Evolutionary conservation across 371 early-diverging fungal genomes (phyloP), one percentile per base, ranked within the genome.

Genomic region (Rhizopus delemar): DNA sequence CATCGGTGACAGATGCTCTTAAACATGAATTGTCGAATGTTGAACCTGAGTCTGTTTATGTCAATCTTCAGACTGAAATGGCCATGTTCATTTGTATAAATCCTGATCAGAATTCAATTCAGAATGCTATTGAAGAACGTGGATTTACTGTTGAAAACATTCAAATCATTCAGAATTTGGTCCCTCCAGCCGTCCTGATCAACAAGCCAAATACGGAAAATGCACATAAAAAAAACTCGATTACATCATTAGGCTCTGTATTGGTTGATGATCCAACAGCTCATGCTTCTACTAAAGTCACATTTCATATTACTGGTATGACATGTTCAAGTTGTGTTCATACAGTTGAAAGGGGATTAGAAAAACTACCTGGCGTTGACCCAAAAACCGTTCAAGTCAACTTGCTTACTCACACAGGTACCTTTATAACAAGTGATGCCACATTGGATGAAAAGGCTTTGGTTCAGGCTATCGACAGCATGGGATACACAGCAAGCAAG

Each of bases 261-360:
- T 59, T 69, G 0, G 66, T 78, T 31, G 66, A 65, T n/a, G 56
- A 62, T 11, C 38, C 50, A 28, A 6, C 36, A 3, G 51, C 64
- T 7, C 61, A 75, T 6, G 32, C 33, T 7, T 69, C 74, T 41
- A 62, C 70, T 46, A 78, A 76, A 59, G 76, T 82, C 5, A 77
- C 64, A 9, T 64, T 88, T 28, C 86, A 89, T 59, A 83, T 97
- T 11, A 89, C 86, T 64, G 97, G 98, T n/a, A 94, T 97, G 96
- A 90, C 93, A 4, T 92, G 91, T 59, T 81, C 92, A 0, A 85
- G 89, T 29, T 93, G 94, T 68, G 90, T 89, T 7, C 83, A 83
- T 22, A 77, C 84, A 31, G 84, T 97, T 51, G 96, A 96, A 65
- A 71, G 73, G 2, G 86, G 82, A 0, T 69, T 98, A 0, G 39